A percentile compares a stretch with the other conserved stretches of the same genome.
Evolutionary conservation across 371 early-diverging fungal genomes (phyloP).

Genomic region (Syncephalastrum contaminatum): DNA sequence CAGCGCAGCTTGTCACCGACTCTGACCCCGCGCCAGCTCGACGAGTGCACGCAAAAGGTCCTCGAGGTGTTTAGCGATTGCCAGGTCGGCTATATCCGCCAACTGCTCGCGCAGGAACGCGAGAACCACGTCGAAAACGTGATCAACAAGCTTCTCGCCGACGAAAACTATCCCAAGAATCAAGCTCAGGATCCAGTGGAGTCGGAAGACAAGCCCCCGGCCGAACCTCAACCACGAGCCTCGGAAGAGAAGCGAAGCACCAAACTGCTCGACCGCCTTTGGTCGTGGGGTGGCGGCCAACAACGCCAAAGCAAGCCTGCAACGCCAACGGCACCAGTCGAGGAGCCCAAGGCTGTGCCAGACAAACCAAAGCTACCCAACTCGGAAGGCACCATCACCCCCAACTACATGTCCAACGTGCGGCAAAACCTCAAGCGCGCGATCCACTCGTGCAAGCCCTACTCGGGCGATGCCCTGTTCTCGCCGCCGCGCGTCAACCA

Average conservation of each 20-base stretch:
- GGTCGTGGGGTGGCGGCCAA: constrained; percentile 21
- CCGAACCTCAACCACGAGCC: neutral
- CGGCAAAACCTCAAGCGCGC: constrained; percentile 50
- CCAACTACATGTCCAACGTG: constrained; percentile 50
- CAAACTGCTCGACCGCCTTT: constrained; percentile 32
- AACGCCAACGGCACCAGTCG: constrained; percentile 8
- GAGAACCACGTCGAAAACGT: constrained; percentile 61
- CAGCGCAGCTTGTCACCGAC: constrained; percentile 13
- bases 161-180: constrained; percentile 54
- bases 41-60: constrained; percentile 44
- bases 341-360: neutral
- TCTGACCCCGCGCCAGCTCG: constrained; percentile 24
- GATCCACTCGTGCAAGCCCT: constrained; percentile 58
- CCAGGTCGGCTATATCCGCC: constrained; percentile 60
- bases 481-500: constrained; percentile 46
- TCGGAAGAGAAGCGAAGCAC: neutral
- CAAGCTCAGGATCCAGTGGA: neutral
- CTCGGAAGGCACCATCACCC: constrained; percentile 42
- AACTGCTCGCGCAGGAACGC: constrained; percentile 51
- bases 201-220: neutral
- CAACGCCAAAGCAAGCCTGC: constrained; percentile 3
- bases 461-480: constrained; percentile 39
- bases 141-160: constrained; percentile 57
- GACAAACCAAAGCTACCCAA: constrained; percentile 36
- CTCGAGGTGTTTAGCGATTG: constrained; percentile 71